phyloP scores from a whole-genome alignment of 2,329 filamentous ascomycete genomes.

The Fusarium nanum region DNA sequence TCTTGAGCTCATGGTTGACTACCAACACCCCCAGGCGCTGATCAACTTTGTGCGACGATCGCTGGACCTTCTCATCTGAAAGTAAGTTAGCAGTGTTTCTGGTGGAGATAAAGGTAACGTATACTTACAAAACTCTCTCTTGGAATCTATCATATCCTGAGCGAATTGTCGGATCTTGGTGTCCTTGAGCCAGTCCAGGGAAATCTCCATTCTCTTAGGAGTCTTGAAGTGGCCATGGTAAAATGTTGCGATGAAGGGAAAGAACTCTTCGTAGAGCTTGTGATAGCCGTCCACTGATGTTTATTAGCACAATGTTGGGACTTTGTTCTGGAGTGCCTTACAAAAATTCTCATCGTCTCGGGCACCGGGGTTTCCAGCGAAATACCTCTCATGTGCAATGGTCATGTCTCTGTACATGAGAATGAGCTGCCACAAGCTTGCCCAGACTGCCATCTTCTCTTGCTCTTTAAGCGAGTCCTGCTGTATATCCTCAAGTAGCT shows the following conservation, averaged over 20 bases:
- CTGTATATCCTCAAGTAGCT: conserved; percentile 55
- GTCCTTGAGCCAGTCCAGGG: conserved; percentile 53
- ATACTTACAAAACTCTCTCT: conserved; percentile 53
- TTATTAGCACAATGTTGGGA: conserved; percentile 20
- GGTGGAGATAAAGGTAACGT: not conserved
- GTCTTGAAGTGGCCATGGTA: conserved; percentile 57
- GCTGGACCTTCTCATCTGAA: conserved; percentile 50
- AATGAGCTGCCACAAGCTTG: conserved; percentile 62
- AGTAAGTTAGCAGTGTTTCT: conserved; percentile 31
- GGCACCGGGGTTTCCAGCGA: conserved; percentile 41
- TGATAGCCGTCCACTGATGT: conserved; percentile 40
- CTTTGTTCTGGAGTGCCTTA: conserved; percentile 27
- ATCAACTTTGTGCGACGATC: conserved; percentile 50
- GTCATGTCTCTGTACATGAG: conserved; percentile 61
- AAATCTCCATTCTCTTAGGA: conserved; percentile 55
- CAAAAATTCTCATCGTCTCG: conserved; percentile 42
- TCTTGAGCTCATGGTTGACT: conserved; percentile 55
- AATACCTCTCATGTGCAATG: conserved; percentile 47
- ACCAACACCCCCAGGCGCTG: conserved; percentile 51
- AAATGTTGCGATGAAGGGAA: conserved; percentile 54
- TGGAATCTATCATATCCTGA: conserved; percentile 50
- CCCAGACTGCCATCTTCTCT: conserved; percentile 60
- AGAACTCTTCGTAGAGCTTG: conserved; percentile 50
- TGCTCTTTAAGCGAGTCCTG: conserved; percentile 53
- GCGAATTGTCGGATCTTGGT: conserved; percentile 46